Evolutionary conservation across 352 stramenopile genomes (phyloP).

Genomic region (Phytophthora meadii): DNA sequence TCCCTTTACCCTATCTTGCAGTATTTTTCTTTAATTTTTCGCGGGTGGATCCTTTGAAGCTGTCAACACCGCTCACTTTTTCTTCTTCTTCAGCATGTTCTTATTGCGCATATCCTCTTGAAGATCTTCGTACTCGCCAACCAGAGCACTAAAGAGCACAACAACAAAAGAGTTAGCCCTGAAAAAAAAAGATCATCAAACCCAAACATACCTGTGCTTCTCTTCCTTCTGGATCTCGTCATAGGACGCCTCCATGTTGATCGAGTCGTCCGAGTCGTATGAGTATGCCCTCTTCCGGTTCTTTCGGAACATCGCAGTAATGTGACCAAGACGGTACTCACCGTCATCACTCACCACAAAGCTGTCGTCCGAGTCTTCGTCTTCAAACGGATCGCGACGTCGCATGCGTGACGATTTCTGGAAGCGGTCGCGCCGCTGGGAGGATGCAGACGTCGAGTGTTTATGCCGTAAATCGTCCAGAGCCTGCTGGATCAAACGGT

Average conservation of each 20-base stretch:
- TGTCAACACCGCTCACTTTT: slow-evolving; percentile 42
- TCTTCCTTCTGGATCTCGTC: slow-evolving; percentile 90
- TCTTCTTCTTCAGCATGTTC: slow-evolving; percentile 84
- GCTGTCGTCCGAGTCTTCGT: slow-evolving; percentile 89
- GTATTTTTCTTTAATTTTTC: slow-evolving; percentile 15
- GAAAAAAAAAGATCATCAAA: neutral
- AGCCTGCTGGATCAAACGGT: slow-evolving; percentile 83
- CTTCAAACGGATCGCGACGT: slow-evolving; percentile 68
- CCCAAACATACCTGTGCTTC: slow-evolving; percentile 65
- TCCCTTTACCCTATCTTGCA: slow-evolving; percentile 14
- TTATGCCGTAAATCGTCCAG: slow-evolving; percentile 79
- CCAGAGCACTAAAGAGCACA: slow-evolving; percentile 52
- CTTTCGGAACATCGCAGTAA: slow-evolving; percentile 83
- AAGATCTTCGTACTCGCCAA: slow-evolving; percentile 87
- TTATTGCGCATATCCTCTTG: slow-evolving; percentile 86
- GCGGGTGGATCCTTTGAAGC: slow-evolving; percentile 1
- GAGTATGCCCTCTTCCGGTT: slow-evolving; percentile 79
- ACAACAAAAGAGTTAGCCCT: neutral
- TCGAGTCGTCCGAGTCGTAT: slow-evolving; percentile 81
- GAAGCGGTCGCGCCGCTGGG: slow-evolving; percentile 40
- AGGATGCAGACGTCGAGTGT: slow-evolving; percentile 60
- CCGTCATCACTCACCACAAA: slow-evolving; percentile 84
- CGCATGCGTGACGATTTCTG: slow-evolving; percentile 35
- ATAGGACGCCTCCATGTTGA: slow-evolving; percentile 87
- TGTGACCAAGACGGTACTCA: slow-evolving; percentile 77